Evolutionary conservation across 2,329 filamentous ascomycete genomes (phyloP), one percentile per base, ranked within the genome.

Genomic region (Alternaria arbusti): DNA sequence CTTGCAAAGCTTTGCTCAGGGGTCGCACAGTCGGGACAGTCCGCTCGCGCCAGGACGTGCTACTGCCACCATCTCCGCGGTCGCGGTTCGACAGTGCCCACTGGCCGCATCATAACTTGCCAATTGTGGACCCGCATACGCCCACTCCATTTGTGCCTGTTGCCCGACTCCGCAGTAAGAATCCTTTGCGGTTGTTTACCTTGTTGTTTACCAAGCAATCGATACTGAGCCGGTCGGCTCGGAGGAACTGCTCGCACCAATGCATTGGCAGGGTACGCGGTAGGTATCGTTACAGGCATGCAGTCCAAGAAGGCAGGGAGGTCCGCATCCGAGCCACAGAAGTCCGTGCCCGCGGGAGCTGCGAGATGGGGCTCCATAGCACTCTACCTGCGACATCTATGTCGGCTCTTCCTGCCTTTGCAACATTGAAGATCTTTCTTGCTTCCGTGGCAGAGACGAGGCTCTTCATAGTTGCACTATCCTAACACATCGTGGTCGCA

Each of bases 51-150:
- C 61, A 66, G 67, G 55, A 64, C 67, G 60, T 68, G 64, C 64
- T 69, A 32, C 47, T 23, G 36, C 59, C 57, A 30, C 61, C 66
- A 65, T 66, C 64, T 66, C 68, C 69, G 63, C 65, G 50, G 64
- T 59, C 64, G 52, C 69, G 70, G 68, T 63, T 63, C 65, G 54
- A 61, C 28, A 56, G 61, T 62, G 54, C 63, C 61, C 69, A 72
- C 70, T 72, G 70, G 71, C 69, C 71, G 70, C 63, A 66, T 68
- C 67, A 69, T 69, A 70, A 70, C 54, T 66, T 59, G 59, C 66
- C 58, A 46, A 36, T 45, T 25, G 43, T 46, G 36, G 43, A 28
- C 17, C 50, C 43, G 49, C 22, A 17, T 25, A 23, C n/a, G 22
- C 20, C 6, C 28, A 22, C 22, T 25, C 13, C 28, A 58, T 58